Conservation (phyloP, 495 filamentous ascomycete genomes). For the Podospora appendiculata region DNA sequence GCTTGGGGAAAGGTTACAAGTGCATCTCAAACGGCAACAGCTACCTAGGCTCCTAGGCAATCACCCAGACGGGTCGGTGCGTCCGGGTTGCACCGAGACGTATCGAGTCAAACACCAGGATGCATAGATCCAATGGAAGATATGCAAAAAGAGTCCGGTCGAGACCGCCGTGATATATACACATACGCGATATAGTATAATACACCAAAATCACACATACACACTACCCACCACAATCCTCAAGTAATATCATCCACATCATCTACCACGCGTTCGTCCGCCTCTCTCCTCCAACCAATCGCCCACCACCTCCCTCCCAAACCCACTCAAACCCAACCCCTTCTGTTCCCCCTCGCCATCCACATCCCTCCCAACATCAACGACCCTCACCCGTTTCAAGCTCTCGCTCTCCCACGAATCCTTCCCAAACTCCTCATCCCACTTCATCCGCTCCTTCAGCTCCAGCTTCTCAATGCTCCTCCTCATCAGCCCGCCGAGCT, state of each 20-base stretch:
- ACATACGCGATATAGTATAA: no score
- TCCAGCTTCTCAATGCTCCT: slow-evolving; percentile 30
- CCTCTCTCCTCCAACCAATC: slow-evolving; percentile 22
- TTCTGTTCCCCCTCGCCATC: slow-evolving; percentile 1
- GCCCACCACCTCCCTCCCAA: slow-evolving; percentile 9
- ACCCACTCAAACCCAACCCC: slow-evolving; percentile 5
- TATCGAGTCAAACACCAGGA: no score
- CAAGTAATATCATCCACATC: neutral
- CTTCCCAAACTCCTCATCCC: slow-evolving; percentile 12
- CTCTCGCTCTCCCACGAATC: slow-evolving; percentile 3
- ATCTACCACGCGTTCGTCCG: neutral
- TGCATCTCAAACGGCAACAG: no score
- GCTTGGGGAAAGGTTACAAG: no score
- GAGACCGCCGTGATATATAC: no score
- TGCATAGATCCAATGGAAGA: no score
- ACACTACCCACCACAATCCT: neutral
- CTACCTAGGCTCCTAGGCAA: no score
- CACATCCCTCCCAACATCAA: slow-evolving; percentile 1
- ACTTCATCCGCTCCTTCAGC: slow-evolving; percentile 16
- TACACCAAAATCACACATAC: no score
- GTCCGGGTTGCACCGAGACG: no score
- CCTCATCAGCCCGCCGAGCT: slow-evolving; percentile 19
- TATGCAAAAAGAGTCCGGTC: no score
- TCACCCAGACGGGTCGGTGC: no score
- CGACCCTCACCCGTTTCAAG: slow-evolving; percentile 8